Percentiles rank a stretch among this genome's conserved stretches.
Evolutionary conservation across 164 flowering plant species (phyloP).

Genomic region (Platanus orientalis): DNA sequence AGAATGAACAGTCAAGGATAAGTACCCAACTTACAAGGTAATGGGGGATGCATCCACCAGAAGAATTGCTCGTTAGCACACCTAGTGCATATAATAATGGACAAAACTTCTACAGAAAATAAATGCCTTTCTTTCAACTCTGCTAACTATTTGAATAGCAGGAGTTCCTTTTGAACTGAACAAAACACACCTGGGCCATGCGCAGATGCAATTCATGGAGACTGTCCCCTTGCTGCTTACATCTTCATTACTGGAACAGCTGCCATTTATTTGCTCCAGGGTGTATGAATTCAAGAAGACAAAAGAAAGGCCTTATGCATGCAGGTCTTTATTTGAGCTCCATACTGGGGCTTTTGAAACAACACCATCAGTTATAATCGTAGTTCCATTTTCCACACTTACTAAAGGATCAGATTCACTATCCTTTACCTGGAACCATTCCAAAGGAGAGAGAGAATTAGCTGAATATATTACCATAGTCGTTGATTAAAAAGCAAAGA

Average conservation of each 20-base stretch:
- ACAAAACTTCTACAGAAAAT: conserved; percentile 6
- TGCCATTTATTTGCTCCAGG: background rate
- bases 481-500: background rate
- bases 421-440: conserved; percentile 56
- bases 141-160: background rate
- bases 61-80: too few relatives aligned
- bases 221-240: background rate
- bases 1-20: background rate
- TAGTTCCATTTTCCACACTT: conserved; percentile 54
- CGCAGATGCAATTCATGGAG: conserved; percentile 2
- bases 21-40: background rate
- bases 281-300: background rate
- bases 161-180: background rate
- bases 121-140: background rate
- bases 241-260: background rate
- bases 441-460: background rate
- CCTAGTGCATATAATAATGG: background rate
- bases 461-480: background rate
- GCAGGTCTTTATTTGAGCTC: conserved; percentile 73
- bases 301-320: conserved; percentile 36
- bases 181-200: background rate
- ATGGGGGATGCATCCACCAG: too few relatives aligned
- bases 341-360: conserved; percentile 51
- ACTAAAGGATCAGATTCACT: conserved; percentile 70
- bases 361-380: conserved; percentile 35